phyloP scores from a whole-genome alignment of 352 stramenopile genomes.

The Phytophthora hybrid region DNA sequence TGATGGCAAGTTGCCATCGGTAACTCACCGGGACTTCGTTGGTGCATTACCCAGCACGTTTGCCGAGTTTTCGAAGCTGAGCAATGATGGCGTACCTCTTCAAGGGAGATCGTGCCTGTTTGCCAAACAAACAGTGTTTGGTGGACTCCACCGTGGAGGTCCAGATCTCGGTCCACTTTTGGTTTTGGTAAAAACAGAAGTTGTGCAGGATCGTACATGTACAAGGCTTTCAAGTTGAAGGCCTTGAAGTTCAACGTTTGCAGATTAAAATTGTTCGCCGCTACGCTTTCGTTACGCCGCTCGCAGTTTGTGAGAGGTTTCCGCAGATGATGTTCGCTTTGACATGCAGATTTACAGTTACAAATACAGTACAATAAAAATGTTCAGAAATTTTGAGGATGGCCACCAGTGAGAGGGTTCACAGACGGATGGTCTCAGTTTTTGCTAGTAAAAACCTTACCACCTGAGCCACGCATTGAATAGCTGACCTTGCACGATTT shows the following conservation, averaged over 20 bases:
- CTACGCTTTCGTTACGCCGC: not conserved
- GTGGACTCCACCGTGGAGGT: not conserved
- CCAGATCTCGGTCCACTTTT: not conserved
- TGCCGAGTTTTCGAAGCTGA: conserved; percentile 11
- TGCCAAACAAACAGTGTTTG: too few species aligned
- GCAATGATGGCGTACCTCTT: conserved; percentile 6
- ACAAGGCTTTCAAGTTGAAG: not conserved
- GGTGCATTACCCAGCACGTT: not conserved
- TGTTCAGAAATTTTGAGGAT: conserved; percentile 22
- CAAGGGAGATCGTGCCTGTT: conserved; percentile 22
- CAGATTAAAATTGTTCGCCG: not conserved
- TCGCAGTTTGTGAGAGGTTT: not conserved
- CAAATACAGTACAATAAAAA: not conserved
- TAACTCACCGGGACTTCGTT: not conserved
- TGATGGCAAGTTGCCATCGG: not conserved
- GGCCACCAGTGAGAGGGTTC: conserved; percentile 29
- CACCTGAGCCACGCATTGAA: not conserved
- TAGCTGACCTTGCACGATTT: conserved; percentile 1
- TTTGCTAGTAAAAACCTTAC: conserved; percentile 34
- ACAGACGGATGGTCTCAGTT: conserved; percentile 34
- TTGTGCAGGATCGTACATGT: not conserved
- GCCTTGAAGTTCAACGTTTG: not conserved
- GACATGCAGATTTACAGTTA: not conserved
- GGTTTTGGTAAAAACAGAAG: not conserved
- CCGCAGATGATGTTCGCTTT: conserved; percentile 8